phyloP scores from a whole-genome alignment of 148 eudicot genomes.

The Spergularia bocconei region DNA sequence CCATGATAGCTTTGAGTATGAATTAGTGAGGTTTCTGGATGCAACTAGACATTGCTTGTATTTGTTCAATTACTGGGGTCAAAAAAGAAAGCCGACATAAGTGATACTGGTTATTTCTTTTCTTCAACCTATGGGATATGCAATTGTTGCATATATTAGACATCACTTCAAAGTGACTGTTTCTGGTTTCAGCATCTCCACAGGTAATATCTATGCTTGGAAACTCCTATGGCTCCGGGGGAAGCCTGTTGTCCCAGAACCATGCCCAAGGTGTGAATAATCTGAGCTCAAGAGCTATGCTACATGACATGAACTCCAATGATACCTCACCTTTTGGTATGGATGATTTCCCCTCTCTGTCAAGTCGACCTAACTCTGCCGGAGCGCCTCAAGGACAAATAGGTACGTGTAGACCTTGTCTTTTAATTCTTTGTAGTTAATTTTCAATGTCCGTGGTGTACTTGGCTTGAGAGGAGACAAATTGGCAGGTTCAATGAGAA shows the following conservation, averaged over 20 bases:
- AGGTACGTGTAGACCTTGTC: constrained; percentile 36
- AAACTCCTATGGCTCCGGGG: constrained; percentile 65
- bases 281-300: constrained; percentile 67
- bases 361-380: constrained; percentile 77
- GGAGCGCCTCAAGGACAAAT: constrained; percentile 89
- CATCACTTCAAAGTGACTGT: constrained; percentile 4
- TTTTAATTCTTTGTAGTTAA: constrained; percentile 6
- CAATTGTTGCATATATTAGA: not conserved
- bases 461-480: constrained; percentile 17
- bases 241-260: constrained; percentile 65
- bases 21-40: not conserved
- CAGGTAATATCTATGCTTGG: constrained; percentile 85
- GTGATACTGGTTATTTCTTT: not conserved
- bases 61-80: not conserved
- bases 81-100: not conserved
- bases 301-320: constrained; percentile 70
- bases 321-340: constrained; percentile 77
- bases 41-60: not conserved
- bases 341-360: constrained; percentile 82
- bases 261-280: constrained; percentile 64
- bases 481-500: constrained; percentile 70
- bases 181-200: constrained; percentile 65
- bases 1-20: too few relatives aligned
- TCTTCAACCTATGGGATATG: not conserved
- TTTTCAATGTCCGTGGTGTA: constrained; percentile 5